Base-by-base conservation (phyloP, 768 basidiomycete species). In the Amanita molliuscula region DNA sequence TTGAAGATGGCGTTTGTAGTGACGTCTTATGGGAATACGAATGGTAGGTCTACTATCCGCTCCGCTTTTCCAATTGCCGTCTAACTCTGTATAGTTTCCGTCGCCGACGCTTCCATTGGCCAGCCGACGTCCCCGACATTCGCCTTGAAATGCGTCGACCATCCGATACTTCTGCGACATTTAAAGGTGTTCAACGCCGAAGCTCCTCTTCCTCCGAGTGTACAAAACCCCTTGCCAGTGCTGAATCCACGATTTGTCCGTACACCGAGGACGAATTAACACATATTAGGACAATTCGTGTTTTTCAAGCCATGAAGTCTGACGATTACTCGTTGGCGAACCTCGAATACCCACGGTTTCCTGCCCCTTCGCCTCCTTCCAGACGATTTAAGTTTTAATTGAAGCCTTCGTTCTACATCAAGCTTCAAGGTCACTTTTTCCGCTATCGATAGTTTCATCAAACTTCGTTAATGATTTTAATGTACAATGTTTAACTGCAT, bases 71-170 rank as follows among this genome's bases (percentile, higher is more conserved):
- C 3, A 26, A 6, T 37, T 16, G 4, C 18, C 18, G 20, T 29
- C 34, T 31, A 28, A 43, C 46, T 41, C 26, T 31, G 51, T 48
- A 47, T 52, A 87, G 84, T 52, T 86, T 84, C 66, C 77, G 79
- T 35, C 76, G 82, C 46, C 68, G 67, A 50, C 77, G 84, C 36
- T 77, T 86, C 60, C 77, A 84, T 56, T 86, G 82, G 83, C 81
- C 82, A 4, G 65, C 71, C 35, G 73, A 76, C 38, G 60, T 64
- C 26, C 61, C 67, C 47, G 73, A 72, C 48, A 56, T 56, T 43
- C 61, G 61, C 42, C 26, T 60, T 26, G 53, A 58, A n/a, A 48
- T 29, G 25, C 54, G 37, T 37, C 57, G 38, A 61, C 54, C 57
- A 44, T 43, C 54, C 47, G 50, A 56, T 11, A 21, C 26, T 42